These are phyloP conservation scores for Pinus taeda DNA, from an alignment of 75 land plant species.

Conservation along the genomic window DNA sequence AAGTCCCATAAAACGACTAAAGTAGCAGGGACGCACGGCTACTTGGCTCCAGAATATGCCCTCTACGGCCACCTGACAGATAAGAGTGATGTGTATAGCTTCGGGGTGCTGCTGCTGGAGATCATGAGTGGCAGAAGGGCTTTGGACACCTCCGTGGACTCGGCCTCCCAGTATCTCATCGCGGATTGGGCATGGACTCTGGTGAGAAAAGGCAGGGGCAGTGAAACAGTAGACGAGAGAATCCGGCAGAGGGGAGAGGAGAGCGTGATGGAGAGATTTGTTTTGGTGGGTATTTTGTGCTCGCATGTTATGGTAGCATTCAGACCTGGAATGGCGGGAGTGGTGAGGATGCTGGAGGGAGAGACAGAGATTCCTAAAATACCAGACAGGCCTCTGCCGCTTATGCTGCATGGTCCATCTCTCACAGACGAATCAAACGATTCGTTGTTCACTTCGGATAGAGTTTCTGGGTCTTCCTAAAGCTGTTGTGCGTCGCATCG, in stretches of 20 bases:
- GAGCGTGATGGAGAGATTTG: slow-evolving; percentile 36
- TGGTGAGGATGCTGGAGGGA: slow-evolving; percentile 29
- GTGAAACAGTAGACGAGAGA: slow-evolving; percentile 18
- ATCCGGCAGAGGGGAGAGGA: slow-evolving; percentile 13
- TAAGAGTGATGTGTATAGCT: slow-evolving; percentile 39
- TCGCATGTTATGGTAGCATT: slow-evolving; percentile 38
- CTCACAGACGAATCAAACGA: background rate
- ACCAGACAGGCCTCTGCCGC: slow-evolving; percentile 33
- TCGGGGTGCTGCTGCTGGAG: slow-evolving; percentile 33
- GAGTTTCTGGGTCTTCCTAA: background rate
- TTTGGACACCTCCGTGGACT: background rate
- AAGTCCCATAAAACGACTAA: slow-evolving; percentile 29
- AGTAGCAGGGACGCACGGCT: slow-evolving; percentile 37
- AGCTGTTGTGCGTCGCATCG: background rate
- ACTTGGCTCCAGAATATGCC: slow-evolving; percentile 38
- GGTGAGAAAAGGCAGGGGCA: slow-evolving; percentile 21
- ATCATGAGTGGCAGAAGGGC: slow-evolving; percentile 36
- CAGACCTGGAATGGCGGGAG: slow-evolving; percentile 34
- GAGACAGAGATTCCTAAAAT: slow-evolving; percentile 19
- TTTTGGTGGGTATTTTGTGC: slow-evolving; percentile 41
- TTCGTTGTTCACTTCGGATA: background rate
- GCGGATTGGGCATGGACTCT: slow-evolving; percentile 43
- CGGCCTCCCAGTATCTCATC: slow-evolving; percentile 4
- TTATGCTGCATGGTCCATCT: background rate
- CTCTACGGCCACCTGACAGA: slow-evolving; percentile 41